Base-by-base conservation (phyloP, 1,139 yeast species). In the Lodderomyces theae region DNA sequence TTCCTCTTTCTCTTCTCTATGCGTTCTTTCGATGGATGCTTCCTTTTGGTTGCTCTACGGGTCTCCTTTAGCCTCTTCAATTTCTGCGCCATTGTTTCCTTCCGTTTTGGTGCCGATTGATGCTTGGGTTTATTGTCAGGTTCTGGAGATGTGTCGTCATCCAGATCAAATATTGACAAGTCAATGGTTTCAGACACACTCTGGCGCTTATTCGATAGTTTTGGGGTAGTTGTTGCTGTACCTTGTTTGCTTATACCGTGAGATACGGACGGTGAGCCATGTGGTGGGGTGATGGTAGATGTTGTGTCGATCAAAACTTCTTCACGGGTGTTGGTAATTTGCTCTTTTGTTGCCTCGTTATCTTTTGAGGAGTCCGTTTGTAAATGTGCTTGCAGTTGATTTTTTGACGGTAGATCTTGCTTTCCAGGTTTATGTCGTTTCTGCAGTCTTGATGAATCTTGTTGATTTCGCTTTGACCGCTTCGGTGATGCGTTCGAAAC, bases 161-260 rank as follows among this genome's bases (percentile, higher is more conserved):
- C 31, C 31, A 28, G 31, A 28, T 28, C 31, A 28, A 28, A 28
- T 15, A 28, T 28, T 13, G 31, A 28, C 18, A 28, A 28, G 18
- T 28, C 31, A 3, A 28, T 28, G 18, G 10, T 5, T 13, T 15
- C 31, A 15, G 31, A 18, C 15, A 4, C 4, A 6, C 3, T 28
- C n/a, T 10, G n/a, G 4, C 4, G 4, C 4, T 9, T 28, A 8
- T 28, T 28, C 11, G 5, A n/a, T 5, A 13, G 18, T 15, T 28
- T 15, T n/a, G 9, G 31, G 18, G n/a, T n/a, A n/a, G n/a, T n/a
- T n/a, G 18, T 15, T 8, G 8, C 16, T 26, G n/a, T 12, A 5
- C 13, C 15, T 26, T n/a, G 17, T 12, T 26, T 26, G 5, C 30
- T 26, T 24, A n/a, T n/a, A n/a, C n/a, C n/a, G n/a, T n/a, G n/a